Conservation (phyloP, 2,329 filamentous ascomycete genomes). For the Diplodia intermedia region DNA sequence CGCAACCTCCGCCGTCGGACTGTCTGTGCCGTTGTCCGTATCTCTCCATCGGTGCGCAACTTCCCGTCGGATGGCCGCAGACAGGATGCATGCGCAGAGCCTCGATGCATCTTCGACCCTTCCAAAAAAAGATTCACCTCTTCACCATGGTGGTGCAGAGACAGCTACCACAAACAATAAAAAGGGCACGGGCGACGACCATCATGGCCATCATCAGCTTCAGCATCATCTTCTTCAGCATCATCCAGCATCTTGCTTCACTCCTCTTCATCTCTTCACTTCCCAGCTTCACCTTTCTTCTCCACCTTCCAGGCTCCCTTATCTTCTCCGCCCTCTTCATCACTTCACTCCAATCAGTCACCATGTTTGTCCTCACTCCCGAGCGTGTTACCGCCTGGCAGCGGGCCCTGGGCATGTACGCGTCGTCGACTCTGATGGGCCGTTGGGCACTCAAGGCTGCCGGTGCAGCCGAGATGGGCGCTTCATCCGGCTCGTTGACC, state of each 20-base stretch:
- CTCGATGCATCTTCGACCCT: not conserved
- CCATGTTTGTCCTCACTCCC: not conserved
- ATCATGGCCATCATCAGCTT: not conserved
- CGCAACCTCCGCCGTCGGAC: not conserved
- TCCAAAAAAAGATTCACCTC: not conserved
- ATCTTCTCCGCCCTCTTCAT: not conserved
- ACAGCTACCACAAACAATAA: not conserved
- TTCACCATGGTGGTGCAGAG: not conserved
- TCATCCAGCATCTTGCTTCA: too few relatives aligned
- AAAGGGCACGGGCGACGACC: not conserved
- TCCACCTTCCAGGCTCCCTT: too few relatives aligned
- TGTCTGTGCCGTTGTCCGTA: not conserved
- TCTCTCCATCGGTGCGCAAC: not conserved
- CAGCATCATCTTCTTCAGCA: not conserved
- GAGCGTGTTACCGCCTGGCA: not conserved
- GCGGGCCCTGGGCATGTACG: not conserved
- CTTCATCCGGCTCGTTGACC: slow-evolving; percentile 6
- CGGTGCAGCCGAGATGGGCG: not conserved
- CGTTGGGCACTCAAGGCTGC: not conserved
- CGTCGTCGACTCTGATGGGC: not conserved
- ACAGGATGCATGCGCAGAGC: not conserved
- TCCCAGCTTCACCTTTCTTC: too few relatives aligned
- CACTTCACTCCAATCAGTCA: not conserved
- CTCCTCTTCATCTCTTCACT: too few relatives aligned
- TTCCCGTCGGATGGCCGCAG: too few relatives aligned